phyloP scores from a whole-genome alignment of 352 stramenopile genomes.

The Phytophthora megakarya region DNA sequence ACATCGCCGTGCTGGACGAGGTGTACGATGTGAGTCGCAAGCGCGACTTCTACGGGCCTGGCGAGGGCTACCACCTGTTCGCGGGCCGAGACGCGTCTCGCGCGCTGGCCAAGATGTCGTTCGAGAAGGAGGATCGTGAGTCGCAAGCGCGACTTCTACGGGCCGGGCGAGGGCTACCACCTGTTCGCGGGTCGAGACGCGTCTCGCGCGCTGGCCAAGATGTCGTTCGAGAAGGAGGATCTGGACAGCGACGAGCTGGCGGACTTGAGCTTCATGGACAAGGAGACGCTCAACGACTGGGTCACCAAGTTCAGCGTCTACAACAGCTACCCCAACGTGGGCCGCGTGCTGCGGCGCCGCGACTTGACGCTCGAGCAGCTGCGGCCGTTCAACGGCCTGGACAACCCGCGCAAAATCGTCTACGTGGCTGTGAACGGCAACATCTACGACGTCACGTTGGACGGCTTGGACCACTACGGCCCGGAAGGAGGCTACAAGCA shows the following conservation, averaged over 20 bases:
- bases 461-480: slow-evolving; percentile 94
- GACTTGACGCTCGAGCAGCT: slow-evolving; percentile 87
- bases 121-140: slow-evolving; percentile 92
- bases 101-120: slow-evolving; percentile 96
- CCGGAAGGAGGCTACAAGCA: slow-evolving; percentile 93
- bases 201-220: slow-evolving; percentile 94
- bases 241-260: slow-evolving; percentile 85
- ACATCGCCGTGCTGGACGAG: slow-evolving; percentile 94
- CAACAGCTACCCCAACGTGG: slow-evolving; percentile 95
- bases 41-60: slow-evolving; percentile 95
- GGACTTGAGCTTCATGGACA: slow-evolving; percentile 84
- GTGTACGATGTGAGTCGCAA: slow-evolving; percentile 97
- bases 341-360: slow-evolving; percentile 82
- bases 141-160: slow-evolving; percentile 97
- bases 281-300: slow-evolving; percentile 92
- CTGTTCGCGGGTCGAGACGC: slow-evolving; percentile 95
- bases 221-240: slow-evolving; percentile 95
- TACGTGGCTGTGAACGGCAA: slow-evolving; percentile 94
- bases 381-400: slow-evolving; percentile 78
- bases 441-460: slow-evolving; percentile 98
- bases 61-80: slow-evolving; percentile 96
- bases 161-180: slow-evolving; percentile 95
- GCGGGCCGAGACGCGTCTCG: slow-evolving; percentile 94
- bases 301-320: slow-evolving; percentile 96
- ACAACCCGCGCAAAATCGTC: slow-evolving; percentile 89